A percentile compares a stretch with the other conserved stretches of the same genome.
Evolutionary conservation across 148 eudicot species (phyloP).

Genomic region (Fagopyrum homotropicum): DNA sequence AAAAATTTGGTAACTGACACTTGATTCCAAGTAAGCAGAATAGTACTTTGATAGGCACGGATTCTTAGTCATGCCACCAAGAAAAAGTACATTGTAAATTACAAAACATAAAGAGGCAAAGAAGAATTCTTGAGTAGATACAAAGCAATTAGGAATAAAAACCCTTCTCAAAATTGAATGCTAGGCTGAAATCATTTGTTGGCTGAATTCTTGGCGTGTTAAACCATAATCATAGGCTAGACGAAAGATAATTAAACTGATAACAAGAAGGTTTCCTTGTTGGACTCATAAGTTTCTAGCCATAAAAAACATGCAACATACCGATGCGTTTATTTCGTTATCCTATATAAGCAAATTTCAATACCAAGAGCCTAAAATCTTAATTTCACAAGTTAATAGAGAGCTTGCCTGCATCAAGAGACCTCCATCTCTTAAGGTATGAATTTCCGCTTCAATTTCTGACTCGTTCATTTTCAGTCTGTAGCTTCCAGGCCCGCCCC

Average conservation of each 20-base stretch:
- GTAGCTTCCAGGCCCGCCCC: constrained; percentile 96
- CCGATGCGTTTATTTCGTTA: neutral
- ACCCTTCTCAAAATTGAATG: too few species aligned
- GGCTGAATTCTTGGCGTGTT: too few species aligned
- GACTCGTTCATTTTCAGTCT: constrained; percentile 81
- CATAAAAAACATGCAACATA: too few species aligned
- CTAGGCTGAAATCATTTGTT: too few species aligned
- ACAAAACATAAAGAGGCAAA: too few species aligned
- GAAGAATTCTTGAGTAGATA: too few species aligned
- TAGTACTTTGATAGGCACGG: neutral
- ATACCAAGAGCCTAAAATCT: neutral
- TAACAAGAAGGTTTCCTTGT: neutral
- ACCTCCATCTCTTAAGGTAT: constrained; percentile 98
- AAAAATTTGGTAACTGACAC: neutral
- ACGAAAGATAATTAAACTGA: neutral
- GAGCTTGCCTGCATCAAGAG: constrained; percentile 83
- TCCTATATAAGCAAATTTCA: neutral
- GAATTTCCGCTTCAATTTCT: constrained; percentile 93
- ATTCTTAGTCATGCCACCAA: neutral
- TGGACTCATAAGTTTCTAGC: neutral
- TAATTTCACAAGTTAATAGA: neutral
- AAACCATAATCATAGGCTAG: too few species aligned
- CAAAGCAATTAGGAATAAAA: too few species aligned
- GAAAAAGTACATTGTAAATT: too few species aligned
- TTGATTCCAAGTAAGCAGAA: neutral